These are phyloP conservation scores for Globisporangium radiosum DNA, from an alignment of 352 stramenopile species.

Conservation along the genomic window DNA sequence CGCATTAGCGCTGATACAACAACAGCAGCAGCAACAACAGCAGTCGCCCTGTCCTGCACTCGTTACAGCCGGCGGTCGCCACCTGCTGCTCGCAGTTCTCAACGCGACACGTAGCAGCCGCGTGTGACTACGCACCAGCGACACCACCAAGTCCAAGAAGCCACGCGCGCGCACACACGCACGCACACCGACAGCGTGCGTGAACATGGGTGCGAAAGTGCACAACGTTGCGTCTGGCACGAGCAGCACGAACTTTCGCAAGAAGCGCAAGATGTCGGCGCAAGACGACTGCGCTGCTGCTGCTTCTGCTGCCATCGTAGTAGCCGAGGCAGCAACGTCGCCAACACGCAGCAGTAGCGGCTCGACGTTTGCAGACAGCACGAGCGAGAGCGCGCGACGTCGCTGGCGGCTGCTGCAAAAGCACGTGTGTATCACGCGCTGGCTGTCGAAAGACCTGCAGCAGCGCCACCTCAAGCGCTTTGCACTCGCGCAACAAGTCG, in stretches of 20 bases:
- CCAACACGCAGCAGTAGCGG: background rate
- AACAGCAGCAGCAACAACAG: too few species aligned
- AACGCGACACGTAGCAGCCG: background rate
- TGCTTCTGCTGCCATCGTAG: background rate
- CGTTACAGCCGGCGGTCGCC: too few species aligned
- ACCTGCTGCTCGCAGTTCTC: background rate
- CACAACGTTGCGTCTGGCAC: conserved; percentile 7
- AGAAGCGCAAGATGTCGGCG: conserved; percentile 12
- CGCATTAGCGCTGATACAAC: too few species aligned
- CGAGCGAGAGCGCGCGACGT: conserved; percentile 28
- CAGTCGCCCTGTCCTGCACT: background rate
- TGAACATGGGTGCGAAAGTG: conserved; percentile 10
- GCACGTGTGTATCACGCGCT: conserved; percentile 58
- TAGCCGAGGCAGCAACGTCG: background rate
- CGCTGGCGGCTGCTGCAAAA: conserved; percentile 56
- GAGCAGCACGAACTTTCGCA: conserved; percentile 4
- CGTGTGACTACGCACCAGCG: background rate
- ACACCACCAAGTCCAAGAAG: background rate
- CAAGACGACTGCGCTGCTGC: background rate
- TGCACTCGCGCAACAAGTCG: conserved; percentile 35
- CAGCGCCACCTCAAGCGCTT: conserved; percentile 44
- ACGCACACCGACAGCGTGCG: background rate
- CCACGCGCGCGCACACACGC: background rate
- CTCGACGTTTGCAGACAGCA: conserved; percentile 4
- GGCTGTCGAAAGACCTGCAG: conserved; percentile 47